Evolutionary conservation across 768 basidiomycete species (phyloP).

Genomic region (Russula dissimulans): DNA sequence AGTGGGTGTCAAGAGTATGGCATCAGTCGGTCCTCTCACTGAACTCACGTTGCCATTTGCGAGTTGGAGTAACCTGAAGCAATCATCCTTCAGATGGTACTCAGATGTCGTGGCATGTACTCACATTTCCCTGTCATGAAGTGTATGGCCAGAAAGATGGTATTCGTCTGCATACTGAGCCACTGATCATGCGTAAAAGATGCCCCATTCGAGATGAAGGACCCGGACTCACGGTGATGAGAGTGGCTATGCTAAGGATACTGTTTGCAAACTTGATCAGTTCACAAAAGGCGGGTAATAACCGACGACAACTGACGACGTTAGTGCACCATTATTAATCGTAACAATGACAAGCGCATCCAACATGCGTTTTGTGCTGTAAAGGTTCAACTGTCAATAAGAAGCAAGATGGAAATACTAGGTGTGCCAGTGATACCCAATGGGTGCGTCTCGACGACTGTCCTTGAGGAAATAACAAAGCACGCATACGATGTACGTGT

Average conservation of each 20-base stretch:
- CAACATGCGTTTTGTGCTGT: background rate
- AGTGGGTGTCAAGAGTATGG: background rate
- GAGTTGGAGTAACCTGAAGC: background rate
- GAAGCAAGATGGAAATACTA: background rate
- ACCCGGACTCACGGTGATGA: background rate
- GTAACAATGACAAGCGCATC: background rate
- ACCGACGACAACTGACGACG: background rate
- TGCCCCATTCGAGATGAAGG: background rate
- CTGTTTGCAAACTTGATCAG: background rate
- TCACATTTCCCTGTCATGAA: conserved; percentile 1
- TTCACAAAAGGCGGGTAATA: background rate
- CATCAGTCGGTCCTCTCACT: background rate
- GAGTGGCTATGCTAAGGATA: background rate
- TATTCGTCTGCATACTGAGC: background rate
- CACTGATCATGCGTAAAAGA: background rate
- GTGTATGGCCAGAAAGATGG: background rate
- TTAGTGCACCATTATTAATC: background rate
- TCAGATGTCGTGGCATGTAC: background rate
- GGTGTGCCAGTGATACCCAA: background rate
- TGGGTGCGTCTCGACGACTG: background rate
- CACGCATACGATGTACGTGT: background rate
- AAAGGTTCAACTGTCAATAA: background rate
- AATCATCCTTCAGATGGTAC: background rate
- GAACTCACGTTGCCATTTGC: background rate
- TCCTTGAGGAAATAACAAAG: background rate